Percentiles rank a stretch among this genome's conserved stretches.
These are phyloP conservation scores for Powellomyces hirtus DNA, from an alignment of 192 early-diverging fungal species.

Conservation along the genomic window DNA sequence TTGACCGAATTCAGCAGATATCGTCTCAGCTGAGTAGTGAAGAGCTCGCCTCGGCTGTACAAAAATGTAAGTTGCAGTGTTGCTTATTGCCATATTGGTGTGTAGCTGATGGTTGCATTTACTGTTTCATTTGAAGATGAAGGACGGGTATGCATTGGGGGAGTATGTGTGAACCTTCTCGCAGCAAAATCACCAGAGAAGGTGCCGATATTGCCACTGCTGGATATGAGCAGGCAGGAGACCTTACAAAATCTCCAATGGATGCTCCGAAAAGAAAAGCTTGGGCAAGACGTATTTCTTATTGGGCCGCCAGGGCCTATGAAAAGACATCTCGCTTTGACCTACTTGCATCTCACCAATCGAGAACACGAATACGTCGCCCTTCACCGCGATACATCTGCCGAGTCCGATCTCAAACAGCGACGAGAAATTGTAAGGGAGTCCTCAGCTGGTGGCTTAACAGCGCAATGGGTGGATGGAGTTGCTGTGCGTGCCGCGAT, in stretches of 20 bases:
- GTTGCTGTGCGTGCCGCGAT: slow-evolving; percentile 51
- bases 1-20: background rate
- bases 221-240: slow-evolving; percentile 30
- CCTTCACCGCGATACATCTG: slow-evolving; percentile 66
- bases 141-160: slow-evolving; percentile 24
- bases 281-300: slow-evolving; percentile 81
- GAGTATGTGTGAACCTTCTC: slow-evolving; percentile 10
- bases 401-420: slow-evolving; percentile 80
- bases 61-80: background rate
- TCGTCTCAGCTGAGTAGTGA: background rate
- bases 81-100: background rate
- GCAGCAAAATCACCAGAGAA: background rate
- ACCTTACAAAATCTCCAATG: slow-evolving; percentile 50
- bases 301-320: slow-evolving; percentile 63
- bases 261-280: slow-evolving; percentile 83
- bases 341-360: slow-evolving; percentile 68
- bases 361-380: slow-evolving; percentile 73
- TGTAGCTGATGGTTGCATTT: background rate
- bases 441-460: slow-evolving; percentile 49
- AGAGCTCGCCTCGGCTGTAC: background rate
- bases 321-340: slow-evolving; percentile 63
- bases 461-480: slow-evolving; percentile 52
- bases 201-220: slow-evolving; percentile 14
- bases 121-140: background rate
- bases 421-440: slow-evolving; percentile 68